Evolutionary conservation across 371 early-diverging fungal genomes (phyloP).

Genomic region (Phascolomyces articulosus): DNA sequence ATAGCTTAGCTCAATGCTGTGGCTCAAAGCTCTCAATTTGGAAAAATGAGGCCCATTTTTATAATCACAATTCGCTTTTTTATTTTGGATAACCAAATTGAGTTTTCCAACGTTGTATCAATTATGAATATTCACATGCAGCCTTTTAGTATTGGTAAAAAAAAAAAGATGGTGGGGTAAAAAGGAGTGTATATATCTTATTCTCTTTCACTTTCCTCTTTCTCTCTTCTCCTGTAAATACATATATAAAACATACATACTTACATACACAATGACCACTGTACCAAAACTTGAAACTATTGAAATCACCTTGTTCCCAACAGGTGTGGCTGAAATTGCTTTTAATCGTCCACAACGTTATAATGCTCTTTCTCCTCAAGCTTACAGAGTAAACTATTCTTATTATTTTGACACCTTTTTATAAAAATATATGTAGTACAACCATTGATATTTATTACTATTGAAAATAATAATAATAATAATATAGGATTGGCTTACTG

Average conservation of each 20-base stretch:
- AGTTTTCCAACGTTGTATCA: too few relatives aligned
- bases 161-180: conserved; percentile 6
- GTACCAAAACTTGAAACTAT: conserved; percentile 57
- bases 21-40: too few relatives aligned
- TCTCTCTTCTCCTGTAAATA: not conserved
- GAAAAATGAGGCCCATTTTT: too few relatives aligned
- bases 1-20: too few relatives aligned
- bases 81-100: too few relatives aligned
- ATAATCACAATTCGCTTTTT: too few relatives aligned
- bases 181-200: not conserved
- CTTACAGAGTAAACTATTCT: conserved; percentile 45
- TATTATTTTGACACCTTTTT: not conserved
- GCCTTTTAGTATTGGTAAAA: not conserved
- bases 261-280: conserved; percentile 8
- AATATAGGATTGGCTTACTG: conserved; percentile 62
- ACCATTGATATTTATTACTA: too few relatives aligned
- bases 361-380: conserved; percentile 67
- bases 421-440: too few relatives aligned
- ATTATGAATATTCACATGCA: conserved; percentile 1
- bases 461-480: too few relatives aligned
- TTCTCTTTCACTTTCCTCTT: not conserved
- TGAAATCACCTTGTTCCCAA: conserved; percentile 48
- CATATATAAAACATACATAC: too few relatives aligned
- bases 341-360: conserved; percentile 69
- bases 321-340: conserved; percentile 66